These are phyloP conservation scores for Lithocarpus polystachyus DNA, from an alignment of 306 rosid species.

Conservation along the genomic window DNA sequence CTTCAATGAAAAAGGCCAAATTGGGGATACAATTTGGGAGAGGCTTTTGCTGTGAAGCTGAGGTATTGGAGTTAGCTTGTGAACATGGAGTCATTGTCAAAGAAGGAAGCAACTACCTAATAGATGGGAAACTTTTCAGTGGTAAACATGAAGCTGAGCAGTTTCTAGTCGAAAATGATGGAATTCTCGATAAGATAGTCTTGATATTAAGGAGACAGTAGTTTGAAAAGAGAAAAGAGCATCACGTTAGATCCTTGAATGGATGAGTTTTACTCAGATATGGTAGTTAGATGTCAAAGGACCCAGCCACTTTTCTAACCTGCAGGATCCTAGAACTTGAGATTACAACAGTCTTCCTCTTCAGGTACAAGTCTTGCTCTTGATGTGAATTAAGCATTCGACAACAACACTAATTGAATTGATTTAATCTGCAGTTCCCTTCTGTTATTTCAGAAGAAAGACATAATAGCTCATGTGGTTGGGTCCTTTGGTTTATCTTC, in stretches of 20 bases:
- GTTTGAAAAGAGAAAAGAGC: constrained; percentile 26
- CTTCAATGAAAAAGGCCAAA: no score
- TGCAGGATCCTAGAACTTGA: not conserved
- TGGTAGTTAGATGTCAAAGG: not conserved
- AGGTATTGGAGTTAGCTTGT: no score
- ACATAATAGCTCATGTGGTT: not conserved
- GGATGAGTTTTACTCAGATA: constrained; percentile 2
- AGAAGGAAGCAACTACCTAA: no score
- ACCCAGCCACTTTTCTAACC: constrained; percentile 1
- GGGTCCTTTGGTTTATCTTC: not conserved
- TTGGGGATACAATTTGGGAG: no score
- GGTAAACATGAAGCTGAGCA: no score
- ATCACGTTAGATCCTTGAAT: not conserved
- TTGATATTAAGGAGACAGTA: no score
- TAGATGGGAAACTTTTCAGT: no score
- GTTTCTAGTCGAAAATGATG: no score
- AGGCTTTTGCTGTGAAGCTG: no score
- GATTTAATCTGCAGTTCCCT: not conserved
- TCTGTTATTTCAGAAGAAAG: not conserved
- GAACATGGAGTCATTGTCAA: no score
- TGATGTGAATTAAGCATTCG: not conserved
- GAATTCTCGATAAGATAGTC: no score
- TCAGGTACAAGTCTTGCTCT: not conserved
- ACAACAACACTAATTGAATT: not conserved
- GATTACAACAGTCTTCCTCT: not conserved